Evolutionary conservation across 2,329 filamentous ascomycete species (phyloP).

Genomic region (Sodiomyces alkalinus): DNA sequence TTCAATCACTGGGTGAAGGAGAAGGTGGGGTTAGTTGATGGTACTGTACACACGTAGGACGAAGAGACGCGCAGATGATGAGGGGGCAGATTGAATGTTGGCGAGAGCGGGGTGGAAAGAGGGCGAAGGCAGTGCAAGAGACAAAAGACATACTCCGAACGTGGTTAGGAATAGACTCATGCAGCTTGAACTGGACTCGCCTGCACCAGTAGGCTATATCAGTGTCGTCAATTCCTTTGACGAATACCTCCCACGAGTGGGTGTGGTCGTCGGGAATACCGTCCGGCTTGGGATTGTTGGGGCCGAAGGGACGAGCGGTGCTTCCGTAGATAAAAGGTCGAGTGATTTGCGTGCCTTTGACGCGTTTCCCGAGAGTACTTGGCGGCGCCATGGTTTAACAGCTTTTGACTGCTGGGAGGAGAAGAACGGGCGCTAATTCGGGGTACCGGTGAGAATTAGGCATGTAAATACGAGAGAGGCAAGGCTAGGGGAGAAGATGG

Average conservation of each 20-base stretch:
- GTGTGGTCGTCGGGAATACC: constrained; percentile 80
- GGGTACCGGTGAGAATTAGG: constrained; percentile 1
- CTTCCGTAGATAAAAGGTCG: constrained; percentile 62
- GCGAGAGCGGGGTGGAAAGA: not conserved
- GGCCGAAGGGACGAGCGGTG: constrained; percentile 66
- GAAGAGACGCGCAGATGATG: too few relatives aligned
- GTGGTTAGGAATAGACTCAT: constrained; percentile 90
- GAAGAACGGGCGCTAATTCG: not conserved
- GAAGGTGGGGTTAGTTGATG: too few relatives aligned
- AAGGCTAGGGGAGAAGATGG: constrained; percentile 1
- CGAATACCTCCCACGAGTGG: constrained; percentile 91
- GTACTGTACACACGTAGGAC: too few relatives aligned
- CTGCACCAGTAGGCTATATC: constrained; percentile 93
- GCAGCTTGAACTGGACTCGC: constrained; percentile 94
- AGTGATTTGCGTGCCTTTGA: constrained; percentile 49
- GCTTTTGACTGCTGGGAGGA: too few relatives aligned
- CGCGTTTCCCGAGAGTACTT: constrained; percentile 42
- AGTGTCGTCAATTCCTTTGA: constrained; percentile 76
- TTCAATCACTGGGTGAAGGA: constrained; percentile 44
- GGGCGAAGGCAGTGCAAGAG: too few relatives aligned
- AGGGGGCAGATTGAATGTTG: not conserved
- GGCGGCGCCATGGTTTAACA: constrained; percentile 47
- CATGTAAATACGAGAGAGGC: too few relatives aligned
- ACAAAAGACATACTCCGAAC: constrained; percentile 64
- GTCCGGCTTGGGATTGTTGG: constrained; percentile 62